Evolutionary conservation across 129 eudicot genomes (phyloP), one percentile per base, ranked within the genome.

Genomic region (Logfia minima): DNA sequence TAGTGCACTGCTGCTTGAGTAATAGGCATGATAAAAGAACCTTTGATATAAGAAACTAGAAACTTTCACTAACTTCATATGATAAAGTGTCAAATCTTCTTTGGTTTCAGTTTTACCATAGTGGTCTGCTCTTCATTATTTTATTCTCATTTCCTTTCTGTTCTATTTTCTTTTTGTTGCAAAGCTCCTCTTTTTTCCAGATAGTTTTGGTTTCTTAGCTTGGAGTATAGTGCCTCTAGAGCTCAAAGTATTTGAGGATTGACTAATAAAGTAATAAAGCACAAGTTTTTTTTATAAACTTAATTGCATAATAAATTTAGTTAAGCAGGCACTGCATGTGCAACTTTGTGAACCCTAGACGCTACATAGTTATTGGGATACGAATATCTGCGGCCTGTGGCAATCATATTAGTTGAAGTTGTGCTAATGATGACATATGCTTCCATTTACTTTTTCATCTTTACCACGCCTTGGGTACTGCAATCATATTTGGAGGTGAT

Each of bases 401-500:
- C 52, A 24, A 70, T 62, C 26, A 60, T 66, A 17, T 21, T 28
- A 6, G 41, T 43, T 79, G 17, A 71, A 43, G 53, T 45, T 29
- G 66, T n/a, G 74, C 22, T 26, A 9, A 58, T 32, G 53, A 35
- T 64, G 64, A 53, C 41, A 64, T 41, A 10, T 76, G 32, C 63
- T 64, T 18, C 21, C 41, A 53, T 23, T 23, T 69, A 18, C 29
- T 6, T 17, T 60, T 17, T 60, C 35, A 31, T 48, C 43, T 55
- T 34, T 24, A 3, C 52, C 75, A 61, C 19, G 14, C 51, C 58
- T 5, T 22, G 18, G 23, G 45, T 48, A 37, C 66, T 74, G 53
- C 56, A 77, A 34, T 26, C 28, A 67, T 24, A 24, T 24, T 24
- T 85, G 99, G 99, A 79, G 99, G 97, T 43, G 99, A 94, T 81